Percentiles rank a stretch among this genome's conserved stretches.
Evolutionary conservation across 306 rosid species (phyloP).

Genomic region (Corylus avellana): DNA sequence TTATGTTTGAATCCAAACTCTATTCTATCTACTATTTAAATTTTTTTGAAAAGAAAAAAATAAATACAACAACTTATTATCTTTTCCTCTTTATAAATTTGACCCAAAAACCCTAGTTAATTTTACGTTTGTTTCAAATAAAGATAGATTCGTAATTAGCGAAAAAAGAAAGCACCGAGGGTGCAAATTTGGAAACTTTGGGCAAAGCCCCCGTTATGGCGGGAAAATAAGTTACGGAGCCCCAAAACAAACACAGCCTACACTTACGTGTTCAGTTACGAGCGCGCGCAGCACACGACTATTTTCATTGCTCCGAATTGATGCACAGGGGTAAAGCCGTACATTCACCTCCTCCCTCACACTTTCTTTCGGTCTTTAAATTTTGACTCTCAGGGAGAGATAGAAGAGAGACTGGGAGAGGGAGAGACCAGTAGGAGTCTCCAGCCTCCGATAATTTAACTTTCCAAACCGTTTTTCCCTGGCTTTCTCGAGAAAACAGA

Average conservation of each 20-base stretch:
- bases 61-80: too few relatives aligned
- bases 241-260: background rate
- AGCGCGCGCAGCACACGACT: background rate
- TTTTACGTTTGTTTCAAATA: too few relatives aligned
- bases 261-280: background rate
- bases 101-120: too few relatives aligned
- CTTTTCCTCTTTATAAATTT: too few relatives aligned
- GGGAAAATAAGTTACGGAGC: constrained; percentile 6
- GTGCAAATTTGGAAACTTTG: background rate
- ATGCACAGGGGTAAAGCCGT: background rate
- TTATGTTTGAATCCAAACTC: too few relatives aligned
- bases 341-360: background rate
- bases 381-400: background rate
- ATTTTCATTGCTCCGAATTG: background rate
- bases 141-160: background rate
- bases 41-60: too few relatives aligned
- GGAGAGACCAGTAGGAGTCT: background rate
- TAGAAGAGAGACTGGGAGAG: constrained; percentile 16
- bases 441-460: background rate
- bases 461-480: constrained; percentile 7
- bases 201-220: background rate
- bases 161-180: background rate
- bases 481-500: constrained; percentile 8
- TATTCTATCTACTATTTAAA: too few relatives aligned
- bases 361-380: background rate